phyloP scores from a whole-genome alignment of 129 eudicot species.

The Glebionis coronaria region DNA sequence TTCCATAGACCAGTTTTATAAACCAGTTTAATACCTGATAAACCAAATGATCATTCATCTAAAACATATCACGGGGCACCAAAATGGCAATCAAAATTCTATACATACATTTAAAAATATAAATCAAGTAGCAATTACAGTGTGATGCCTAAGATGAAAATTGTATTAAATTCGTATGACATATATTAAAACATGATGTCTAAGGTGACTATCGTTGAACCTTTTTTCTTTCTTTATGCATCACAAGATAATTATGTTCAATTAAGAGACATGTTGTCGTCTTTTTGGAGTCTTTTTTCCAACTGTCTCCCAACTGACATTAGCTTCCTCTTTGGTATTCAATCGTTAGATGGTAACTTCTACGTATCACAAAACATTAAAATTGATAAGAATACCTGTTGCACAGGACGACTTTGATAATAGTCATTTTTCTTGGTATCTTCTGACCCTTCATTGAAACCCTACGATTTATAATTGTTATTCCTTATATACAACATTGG shows the following conservation, averaged over 20 bases:
- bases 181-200: too few species aligned
- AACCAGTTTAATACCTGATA: constrained; percentile 74
- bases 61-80: constrained; percentile 5
- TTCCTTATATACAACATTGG: too few species aligned
- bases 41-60: background rate
- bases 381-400: constrained; percentile 26
- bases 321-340: constrained; percentile 27
- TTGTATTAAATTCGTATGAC: background rate
- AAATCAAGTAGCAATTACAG: background rate
- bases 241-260: background rate
- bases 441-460: constrained; percentile 40
- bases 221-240: background rate
- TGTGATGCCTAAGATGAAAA: background rate
- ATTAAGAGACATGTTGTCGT: constrained; percentile 50
- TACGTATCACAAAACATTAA: background rate
- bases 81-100: constrained; percentile 25
- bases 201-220: too few species aligned
- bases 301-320: constrained; percentile 91
- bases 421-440: constrained; percentile 31
- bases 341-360: background rate
- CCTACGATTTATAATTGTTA: too few species aligned
- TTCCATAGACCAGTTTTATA: constrained; percentile 67
- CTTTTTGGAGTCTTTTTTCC: constrained; percentile 60
- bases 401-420: constrained; percentile 27
- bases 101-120: background rate